These are phyloP conservation scores for Scheffersomyces stambukii DNA, from an alignment of 1,139 yeast genomes.

Conservation along the genomic window DNA sequence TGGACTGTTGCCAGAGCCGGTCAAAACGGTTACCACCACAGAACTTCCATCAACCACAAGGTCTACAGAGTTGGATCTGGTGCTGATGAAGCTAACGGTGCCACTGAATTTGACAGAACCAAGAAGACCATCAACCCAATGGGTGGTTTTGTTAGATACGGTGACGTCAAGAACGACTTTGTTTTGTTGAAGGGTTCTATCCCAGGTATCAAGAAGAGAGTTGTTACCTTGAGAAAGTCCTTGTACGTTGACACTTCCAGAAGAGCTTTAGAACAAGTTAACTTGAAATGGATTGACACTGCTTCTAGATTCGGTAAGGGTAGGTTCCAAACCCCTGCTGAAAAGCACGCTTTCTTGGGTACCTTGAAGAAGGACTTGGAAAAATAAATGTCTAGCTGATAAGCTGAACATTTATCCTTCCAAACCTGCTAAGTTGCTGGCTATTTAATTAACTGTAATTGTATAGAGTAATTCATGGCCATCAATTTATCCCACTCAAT, in stretches of 20 bases:
- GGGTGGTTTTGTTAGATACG: constrained; percentile 99
- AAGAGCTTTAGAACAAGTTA: constrained; percentile 93
- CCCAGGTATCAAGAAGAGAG: constrained; percentile 99
- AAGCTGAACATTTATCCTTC: no score
- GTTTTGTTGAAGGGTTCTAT: constrained; percentile 97
- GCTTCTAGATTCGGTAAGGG: constrained; percentile 99
- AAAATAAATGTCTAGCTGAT: constrained; percentile 16
- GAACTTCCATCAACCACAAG: constrained; percentile 99
- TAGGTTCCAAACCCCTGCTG: constrained; percentile 99
- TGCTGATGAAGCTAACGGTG: constrained; percentile 89
- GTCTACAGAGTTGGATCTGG: constrained; percentile 98
- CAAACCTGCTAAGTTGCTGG: no score
- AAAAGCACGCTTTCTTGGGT: constrained; percentile 99
- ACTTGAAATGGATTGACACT: constrained; percentile 99
- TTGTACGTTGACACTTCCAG: constrained; percentile 97
- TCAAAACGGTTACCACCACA: constrained; percentile 99
- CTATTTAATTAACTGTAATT: no score
- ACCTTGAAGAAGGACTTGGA: constrained; percentile 92
- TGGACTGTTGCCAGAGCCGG: constrained; percentile 99
- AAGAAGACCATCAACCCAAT: constrained; percentile 98
- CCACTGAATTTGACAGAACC: constrained; percentile 99
- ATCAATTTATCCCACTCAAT: no score
- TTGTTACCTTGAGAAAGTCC: constrained; percentile 97
- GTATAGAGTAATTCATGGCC: no score
- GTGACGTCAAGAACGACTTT: constrained; percentile 96